Conservation (phyloP, 257 asterid species). For the Coffea eugenioides region DNA sequence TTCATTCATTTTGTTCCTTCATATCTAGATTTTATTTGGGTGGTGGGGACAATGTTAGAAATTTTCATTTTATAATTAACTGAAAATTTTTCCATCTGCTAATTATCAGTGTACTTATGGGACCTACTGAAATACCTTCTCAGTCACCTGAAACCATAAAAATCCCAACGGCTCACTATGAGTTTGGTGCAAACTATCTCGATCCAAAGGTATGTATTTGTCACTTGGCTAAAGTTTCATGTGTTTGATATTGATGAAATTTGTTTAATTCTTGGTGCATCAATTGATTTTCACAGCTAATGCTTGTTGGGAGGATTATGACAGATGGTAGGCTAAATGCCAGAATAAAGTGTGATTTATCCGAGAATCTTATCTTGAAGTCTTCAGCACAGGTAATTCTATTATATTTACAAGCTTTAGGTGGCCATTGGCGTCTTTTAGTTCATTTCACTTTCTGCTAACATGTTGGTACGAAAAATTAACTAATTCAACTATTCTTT, state of each 20-base stretch:
- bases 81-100: conserved; percentile 1
- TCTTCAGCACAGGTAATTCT: conserved; percentile 83
- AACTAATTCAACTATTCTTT: conserved; percentile 6
- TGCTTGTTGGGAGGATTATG: conserved; percentile 87
- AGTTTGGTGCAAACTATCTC: conserved; percentile 89
- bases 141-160: conserved; percentile 87
- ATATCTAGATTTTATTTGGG: neutral
- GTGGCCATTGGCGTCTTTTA: neutral
- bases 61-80: neutral
- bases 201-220: conserved; percentile 53
- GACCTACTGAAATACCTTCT: conserved; percentile 90
- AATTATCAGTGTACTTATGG: conserved; percentile 81
- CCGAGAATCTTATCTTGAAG: conserved; percentile 83
- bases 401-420: conserved; percentile 16
- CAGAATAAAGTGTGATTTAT: conserved; percentile 83
- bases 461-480: neutral
- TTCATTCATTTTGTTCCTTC: neutral
- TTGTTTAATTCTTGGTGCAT: neutral
- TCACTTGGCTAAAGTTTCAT: conserved; percentile 5
- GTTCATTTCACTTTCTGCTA: neutral
- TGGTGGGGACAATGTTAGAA: neutral
- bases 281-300: conserved; percentile 53
- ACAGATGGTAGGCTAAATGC: conserved; percentile 96
- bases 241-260: neutral
- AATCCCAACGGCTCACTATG: conserved; percentile 85